These are phyloP conservation scores for Lolium multiflorum DNA, from an alignment of 176 grass and related monocot genomes.

Conservation along the genomic window DNA sequence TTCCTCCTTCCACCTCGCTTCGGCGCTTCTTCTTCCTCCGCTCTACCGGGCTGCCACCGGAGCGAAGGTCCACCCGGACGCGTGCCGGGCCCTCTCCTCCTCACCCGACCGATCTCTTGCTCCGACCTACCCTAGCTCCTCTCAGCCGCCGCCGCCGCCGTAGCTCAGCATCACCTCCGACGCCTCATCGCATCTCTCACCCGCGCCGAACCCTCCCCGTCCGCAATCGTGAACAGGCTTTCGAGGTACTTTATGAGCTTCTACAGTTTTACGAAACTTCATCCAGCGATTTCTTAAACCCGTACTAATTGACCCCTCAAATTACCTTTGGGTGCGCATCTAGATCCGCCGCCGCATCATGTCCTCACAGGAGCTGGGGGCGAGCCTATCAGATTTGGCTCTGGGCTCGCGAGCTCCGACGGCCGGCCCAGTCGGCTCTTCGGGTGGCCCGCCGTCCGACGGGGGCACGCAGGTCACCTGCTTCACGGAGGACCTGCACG, in stretches of 20 bases:
- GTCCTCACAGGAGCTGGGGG: constrained; percentile 66
- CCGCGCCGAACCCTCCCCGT: background rate
- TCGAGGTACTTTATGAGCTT: background rate
- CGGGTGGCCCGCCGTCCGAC: constrained; percentile 42
- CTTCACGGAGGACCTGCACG: constrained; percentile 91
- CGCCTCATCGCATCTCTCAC: too few relatives aligned
- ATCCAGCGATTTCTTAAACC: background rate
- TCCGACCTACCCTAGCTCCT: too few relatives aligned
- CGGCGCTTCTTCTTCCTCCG: too few relatives aligned
- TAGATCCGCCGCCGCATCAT: constrained; percentile 35
- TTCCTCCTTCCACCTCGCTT: too few relatives aligned
- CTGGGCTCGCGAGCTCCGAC: constrained; percentile 14
- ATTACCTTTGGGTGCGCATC: background rate
- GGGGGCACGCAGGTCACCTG: constrained; percentile 55
- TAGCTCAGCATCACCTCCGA: too few relatives aligned
- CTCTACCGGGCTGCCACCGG: too few relatives aligned
- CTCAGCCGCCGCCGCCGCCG: too few relatives aligned
- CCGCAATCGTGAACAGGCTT: background rate
- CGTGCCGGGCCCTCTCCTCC: too few relatives aligned
- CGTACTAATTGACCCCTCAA: background rate
- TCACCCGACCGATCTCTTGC: too few relatives aligned
- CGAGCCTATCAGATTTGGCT: constrained; percentile 49
- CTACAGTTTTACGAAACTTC: background rate
- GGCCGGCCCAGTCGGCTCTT: constrained; percentile 23
- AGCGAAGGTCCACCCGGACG: too few relatives aligned